These are phyloP conservation scores for Wickerhamomyces sydowiorum DNA, from an alignment of 805 yeast species.

Conservation along the genomic window DNA sequence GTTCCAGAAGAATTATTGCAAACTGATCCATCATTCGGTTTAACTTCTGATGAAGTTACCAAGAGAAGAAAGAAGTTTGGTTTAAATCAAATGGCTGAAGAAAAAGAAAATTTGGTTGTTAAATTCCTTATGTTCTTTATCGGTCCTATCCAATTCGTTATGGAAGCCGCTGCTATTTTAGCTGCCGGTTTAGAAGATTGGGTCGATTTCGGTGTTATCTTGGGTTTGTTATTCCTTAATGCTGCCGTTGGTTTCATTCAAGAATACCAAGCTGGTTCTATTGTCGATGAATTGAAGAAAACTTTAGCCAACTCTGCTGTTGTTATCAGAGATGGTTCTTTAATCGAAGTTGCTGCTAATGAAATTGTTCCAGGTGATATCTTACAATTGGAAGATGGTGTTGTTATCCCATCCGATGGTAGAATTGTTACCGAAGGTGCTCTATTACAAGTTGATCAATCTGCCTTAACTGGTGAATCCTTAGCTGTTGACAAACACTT, in stretches of 20 bases:
- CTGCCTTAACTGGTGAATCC: conserved; percentile 97
- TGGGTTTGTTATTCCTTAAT: conserved; percentile 79
- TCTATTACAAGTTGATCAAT: conserved; percentile 89
- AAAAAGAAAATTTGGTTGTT: conserved; percentile 69
- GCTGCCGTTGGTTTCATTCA: conserved; percentile 95
- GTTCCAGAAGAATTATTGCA: conserved; percentile 83
- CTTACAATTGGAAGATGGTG: conserved; percentile 88
- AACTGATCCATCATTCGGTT: conserved; percentile 77
- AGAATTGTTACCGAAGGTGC: conserved; percentile 80
- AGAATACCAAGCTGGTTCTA: conserved; percentile 97
- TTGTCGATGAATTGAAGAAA: conserved; percentile 94
- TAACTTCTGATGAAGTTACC: conserved; percentile 68
- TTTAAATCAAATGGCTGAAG: conserved; percentile 87
- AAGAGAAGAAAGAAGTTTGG: conserved; percentile 89
- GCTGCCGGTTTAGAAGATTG: conserved; percentile 97
- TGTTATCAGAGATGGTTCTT: conserved; percentile 77
- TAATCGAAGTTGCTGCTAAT: conserved; percentile 70
- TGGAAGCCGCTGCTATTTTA: conserved; percentile 94
- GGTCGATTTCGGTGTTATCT: conserved; percentile 98
- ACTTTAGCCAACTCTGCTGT: conserved; percentile 87
- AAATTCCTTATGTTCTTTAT: conserved; percentile 85
- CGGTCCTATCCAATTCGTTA: conserved; percentile 95
- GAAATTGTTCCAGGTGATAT: conserved; percentile 96
- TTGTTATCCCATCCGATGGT: conserved; percentile 91
- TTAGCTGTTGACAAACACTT: conserved; percentile 87